Percentiles rank a stretch among this genome's conserved stretches.
phyloP scores from a whole-genome alignment of 2,329 filamentous ascomycete genomes.

The Ilyonectria destructans region DNA sequence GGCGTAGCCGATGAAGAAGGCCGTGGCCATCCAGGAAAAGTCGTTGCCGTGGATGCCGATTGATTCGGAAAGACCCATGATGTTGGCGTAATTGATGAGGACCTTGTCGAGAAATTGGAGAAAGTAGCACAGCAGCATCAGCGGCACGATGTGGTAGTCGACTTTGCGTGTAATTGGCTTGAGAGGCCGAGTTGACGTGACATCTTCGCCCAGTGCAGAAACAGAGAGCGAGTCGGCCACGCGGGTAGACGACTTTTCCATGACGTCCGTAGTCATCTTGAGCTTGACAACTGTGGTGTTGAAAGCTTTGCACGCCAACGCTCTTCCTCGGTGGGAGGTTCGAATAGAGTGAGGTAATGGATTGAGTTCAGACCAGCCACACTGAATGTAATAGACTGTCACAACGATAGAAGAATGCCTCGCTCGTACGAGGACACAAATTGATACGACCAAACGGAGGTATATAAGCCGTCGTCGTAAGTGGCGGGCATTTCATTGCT shows the following conservation, averaged over 20 bases:
- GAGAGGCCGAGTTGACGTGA: constrained; percentile 13
- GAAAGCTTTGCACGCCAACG: too few species aligned
- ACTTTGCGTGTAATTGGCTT: constrained; percentile 44
- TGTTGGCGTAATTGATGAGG: constrained; percentile 51
- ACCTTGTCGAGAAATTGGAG: constrained; percentile 51
- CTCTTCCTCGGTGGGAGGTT: too few species aligned
- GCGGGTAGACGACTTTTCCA: background rate
- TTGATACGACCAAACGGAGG: too few species aligned
- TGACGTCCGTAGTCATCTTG: background rate
- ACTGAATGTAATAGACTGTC: too few species aligned
- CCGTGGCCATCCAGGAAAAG: constrained; percentile 52
- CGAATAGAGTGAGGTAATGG: too few species aligned
- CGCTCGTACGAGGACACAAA: too few species aligned
- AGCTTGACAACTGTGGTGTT: too few species aligned
- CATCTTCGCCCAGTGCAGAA: constrained; percentile 6
- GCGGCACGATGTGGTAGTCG: constrained; percentile 47
- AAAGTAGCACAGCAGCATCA: constrained; percentile 49
- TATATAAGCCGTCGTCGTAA: too few species aligned
- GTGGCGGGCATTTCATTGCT: too few species aligned
- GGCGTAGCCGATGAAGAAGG: constrained; percentile 52
- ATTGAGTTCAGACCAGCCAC: too few species aligned
- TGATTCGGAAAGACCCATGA: constrained; percentile 50
- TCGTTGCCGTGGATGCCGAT: constrained; percentile 53
- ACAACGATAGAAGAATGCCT: too few species aligned
- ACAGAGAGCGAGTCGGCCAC: background rate